Base-by-base conservation (phyloP, 805 yeast species). In the Saturnispora sekii region DNA sequence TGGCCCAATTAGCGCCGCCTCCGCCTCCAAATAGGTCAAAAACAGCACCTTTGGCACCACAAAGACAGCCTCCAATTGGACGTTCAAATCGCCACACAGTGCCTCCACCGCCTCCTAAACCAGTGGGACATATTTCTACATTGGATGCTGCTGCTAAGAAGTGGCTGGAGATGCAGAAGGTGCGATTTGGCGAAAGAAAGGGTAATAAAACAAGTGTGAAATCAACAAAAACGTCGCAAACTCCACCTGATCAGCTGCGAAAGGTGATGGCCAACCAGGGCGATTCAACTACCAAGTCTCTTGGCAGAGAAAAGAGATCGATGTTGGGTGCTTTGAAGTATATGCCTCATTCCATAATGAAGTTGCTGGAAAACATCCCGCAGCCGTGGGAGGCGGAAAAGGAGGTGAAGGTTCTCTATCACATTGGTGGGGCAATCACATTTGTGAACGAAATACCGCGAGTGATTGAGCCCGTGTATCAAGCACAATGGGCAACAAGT, bases 371-470 rank as follows among this genome's bases (percentile, higher is more conserved):
- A 56, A 88, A 87, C 57, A 90, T 93, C 90, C 99, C 99, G 0
- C 95, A 88, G 59, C 99, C 99, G 1, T 93, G 99, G 99, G 97
- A 93, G 60, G 75, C 77, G 43, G 67, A 74, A 1, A 84, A 84
- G 49, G 94, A 84, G 37, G 97, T 93, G 17, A 78, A 75, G 47
- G 97, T 90, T 6, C 63, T 90, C 35, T 93, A 93, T 60, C 99
- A 93, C 57, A 73, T 74, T 16, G 78, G 93, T 0, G 98, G 98
- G 21, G 97, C 98, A 11, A 82, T 93, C 15, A 87, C 98, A 0
- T 88, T 93, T 69, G 96, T 93, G 16, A 82, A 90, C 60, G 97
- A 93, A 59, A 72, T 76, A 4, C 97, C 97, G 0, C 69, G 95
- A 53, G 97, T 93, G 4, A 82, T 87, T 14, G 95, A 85, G 56